These are phyloP conservation scores for Evansstolkia leycettana DNA, from an alignment of 495 filamentous ascomycete species.

Conservation along the genomic window DNA sequence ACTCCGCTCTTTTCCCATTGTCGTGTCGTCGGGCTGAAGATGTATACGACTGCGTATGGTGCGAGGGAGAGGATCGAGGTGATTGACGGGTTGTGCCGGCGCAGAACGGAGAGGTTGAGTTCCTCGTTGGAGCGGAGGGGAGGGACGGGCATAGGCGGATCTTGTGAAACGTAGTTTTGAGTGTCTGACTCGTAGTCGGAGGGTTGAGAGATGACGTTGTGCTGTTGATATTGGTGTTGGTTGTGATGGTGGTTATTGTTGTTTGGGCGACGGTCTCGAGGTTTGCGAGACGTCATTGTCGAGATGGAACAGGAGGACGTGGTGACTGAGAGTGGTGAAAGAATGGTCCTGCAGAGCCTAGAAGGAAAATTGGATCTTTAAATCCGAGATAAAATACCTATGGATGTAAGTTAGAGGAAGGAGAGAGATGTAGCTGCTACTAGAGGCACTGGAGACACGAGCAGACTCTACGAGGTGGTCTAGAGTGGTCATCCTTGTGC, in stretches of 20 bases:
- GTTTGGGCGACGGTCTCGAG: conserved; percentile 21
- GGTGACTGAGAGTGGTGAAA: too few relatives aligned
- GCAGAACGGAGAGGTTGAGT: conserved; percentile 70
- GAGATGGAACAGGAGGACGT: too few relatives aligned
- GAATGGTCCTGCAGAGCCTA: too few relatives aligned
- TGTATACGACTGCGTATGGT: conserved; percentile 68
- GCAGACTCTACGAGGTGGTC: too few relatives aligned
- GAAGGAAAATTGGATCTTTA: too few relatives aligned
- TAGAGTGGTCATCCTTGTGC: too few relatives aligned
- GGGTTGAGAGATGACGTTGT: conserved; percentile 19
- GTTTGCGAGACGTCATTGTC: conserved; percentile 26
- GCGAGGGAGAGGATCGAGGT: conserved; percentile 59
- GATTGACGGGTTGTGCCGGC: conserved; percentile 59
- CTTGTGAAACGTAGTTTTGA: conserved; percentile 15
- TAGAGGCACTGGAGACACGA: too few relatives aligned
- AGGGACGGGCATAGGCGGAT: conserved; percentile 17
- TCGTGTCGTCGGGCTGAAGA: conserved; percentile 45
- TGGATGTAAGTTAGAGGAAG: too few relatives aligned
- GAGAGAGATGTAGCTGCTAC: too few relatives aligned
- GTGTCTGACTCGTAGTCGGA: conserved; percentile 52
- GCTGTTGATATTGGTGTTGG: conserved; percentile 13
- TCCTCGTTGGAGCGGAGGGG: conserved; percentile 58
- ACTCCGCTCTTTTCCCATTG: conserved; percentile 68
- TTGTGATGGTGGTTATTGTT: conserved; percentile 8
- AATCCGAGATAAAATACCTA: too few relatives aligned